Evolutionary conservation across 192 early-diverging fungal genomes (phyloP).

Genomic region (Coemansia sp.): DNA sequence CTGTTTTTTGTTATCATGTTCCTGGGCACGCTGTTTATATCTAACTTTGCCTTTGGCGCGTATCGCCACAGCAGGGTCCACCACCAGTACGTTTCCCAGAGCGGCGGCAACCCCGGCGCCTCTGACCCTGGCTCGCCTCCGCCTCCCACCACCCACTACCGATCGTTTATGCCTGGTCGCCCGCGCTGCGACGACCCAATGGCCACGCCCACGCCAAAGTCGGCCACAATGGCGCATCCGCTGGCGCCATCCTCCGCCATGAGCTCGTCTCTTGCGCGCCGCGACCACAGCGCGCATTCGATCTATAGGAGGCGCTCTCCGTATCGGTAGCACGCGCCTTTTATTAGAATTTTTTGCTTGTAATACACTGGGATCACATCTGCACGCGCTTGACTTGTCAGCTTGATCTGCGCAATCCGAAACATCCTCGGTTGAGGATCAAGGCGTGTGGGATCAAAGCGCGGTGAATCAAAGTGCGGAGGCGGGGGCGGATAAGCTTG

Average conservation of each 20-base stretch:
- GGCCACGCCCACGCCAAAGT: constrained; percentile 18
- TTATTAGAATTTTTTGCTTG: background rate
- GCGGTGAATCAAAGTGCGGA: too few species aligned
- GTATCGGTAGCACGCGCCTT: constrained; percentile 1
- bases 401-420: too few species aligned
- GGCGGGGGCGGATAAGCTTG: background rate
- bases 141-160: background rate
- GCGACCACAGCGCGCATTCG: constrained; percentile 2
- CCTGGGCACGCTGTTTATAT: constrained; percentile 45
- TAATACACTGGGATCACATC: background rate
- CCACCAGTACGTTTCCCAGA: constrained; percentile 34
- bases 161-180: background rate
- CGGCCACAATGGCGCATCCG: constrained; percentile 5
- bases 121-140: background rate
- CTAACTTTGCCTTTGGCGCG: constrained; percentile 55
- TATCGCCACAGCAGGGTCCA: constrained; percentile 46
- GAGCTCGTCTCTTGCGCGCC: background rate
- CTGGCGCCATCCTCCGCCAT: constrained; percentile 6
- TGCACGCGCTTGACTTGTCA: background rate
- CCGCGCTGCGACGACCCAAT: constrained; percentile 10
- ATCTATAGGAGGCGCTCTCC: background rate
- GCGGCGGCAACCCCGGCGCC: background rate
- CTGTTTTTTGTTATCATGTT: constrained; percentile 54
- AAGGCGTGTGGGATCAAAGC: too few species aligned
- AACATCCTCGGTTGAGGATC: too few species aligned